Percentiles rank a stretch among this genome's conserved stretches.
Evolutionary conservation across 495 filamentous ascomycete species (phyloP).

Genomic region (Haplographium delicatum): DNA sequence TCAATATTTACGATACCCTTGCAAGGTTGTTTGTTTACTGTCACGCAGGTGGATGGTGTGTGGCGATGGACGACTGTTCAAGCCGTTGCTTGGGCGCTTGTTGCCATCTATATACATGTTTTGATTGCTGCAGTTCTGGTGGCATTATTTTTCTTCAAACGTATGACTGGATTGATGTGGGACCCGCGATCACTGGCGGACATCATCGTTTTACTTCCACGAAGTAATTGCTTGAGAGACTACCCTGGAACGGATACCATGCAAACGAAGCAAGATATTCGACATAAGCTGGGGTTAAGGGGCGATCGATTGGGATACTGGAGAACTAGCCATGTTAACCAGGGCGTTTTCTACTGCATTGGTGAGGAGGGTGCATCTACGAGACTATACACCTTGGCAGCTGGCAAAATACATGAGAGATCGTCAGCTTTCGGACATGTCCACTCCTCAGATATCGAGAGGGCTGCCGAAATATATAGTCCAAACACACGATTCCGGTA

Average conservation of each 20-base stretch:
- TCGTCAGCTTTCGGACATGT: not conserved
- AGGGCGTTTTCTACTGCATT: conserved; percentile 55
- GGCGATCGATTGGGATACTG: conserved; percentile 77
- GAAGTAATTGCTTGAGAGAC: conserved; percentile 69
- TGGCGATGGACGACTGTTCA: conserved; percentile 80
- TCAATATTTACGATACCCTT: conserved; percentile 60
- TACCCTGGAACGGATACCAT: conserved; percentile 57
- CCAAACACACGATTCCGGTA: conserved; percentile 55
- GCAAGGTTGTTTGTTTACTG: conserved; percentile 60
- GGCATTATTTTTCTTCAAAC: conserved; percentile 42
- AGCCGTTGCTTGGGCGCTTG: conserved; percentile 70
- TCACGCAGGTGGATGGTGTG: conserved; percentile 41
- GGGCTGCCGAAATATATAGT: conserved; percentile 35
- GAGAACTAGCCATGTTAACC: conserved; percentile 30
- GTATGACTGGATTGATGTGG: conserved; percentile 74
- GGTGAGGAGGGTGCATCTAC: conserved; percentile 55
- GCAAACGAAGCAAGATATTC: conserved; percentile 39
- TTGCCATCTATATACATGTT: conserved; percentile 66
- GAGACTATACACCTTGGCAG: conserved; percentile 42
- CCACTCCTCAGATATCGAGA: conserved; percentile 18
- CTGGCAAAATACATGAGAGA: conserved; percentile 40
- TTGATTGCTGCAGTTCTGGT: conserved; percentile 47
- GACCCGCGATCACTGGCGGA: conserved; percentile 78
- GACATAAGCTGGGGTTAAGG: conserved; percentile 39
- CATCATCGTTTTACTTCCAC: conserved; percentile 65